Percentiles rank a stretch among this genome's conserved stretches.
These are phyloP conservation scores for Suaeda aralocaspica DNA, from an alignment of 148 eudicot species.

Conservation along the genomic window DNA sequence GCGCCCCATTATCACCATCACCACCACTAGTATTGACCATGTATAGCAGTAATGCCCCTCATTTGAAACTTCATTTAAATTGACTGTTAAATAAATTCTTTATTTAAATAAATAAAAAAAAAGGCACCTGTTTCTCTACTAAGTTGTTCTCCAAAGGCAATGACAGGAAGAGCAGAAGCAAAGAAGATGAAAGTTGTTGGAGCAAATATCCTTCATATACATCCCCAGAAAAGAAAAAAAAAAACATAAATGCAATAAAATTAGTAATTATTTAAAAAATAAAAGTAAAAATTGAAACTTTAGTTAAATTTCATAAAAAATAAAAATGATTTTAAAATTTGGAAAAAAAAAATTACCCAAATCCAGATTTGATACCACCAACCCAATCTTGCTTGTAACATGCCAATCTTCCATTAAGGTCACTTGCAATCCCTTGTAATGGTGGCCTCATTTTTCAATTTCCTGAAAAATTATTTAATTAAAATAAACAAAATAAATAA, in stretches of 20 bases:
- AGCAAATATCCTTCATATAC: slow-evolving; percentile 45
- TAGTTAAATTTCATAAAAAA: not conserved
- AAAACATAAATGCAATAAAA: not conserved
- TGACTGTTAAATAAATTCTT: too few species aligned
- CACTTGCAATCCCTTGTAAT: slow-evolving; percentile 43
- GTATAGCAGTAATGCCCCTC: too few species aligned
- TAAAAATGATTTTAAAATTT: not conserved
- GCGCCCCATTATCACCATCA: too few species aligned
- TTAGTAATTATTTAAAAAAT: not conserved
- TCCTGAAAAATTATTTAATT: slow-evolving; percentile 13
- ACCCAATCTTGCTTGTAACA: slow-evolving; percentile 72
- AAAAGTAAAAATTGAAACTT: not conserved
- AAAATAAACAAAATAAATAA: not conserved
- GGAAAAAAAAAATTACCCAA: slow-evolving; percentile 34
- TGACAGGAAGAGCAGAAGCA: slow-evolving; percentile 70
- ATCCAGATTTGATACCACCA: slow-evolving; percentile 47
- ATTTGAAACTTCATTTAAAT: too few species aligned
- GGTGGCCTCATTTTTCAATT: slow-evolving; percentile 34
- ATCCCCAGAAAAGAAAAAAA: too few species aligned
- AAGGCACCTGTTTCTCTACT: slow-evolving; percentile 54
- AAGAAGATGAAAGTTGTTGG: slow-evolving; percentile 62
- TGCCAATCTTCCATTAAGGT: slow-evolving; percentile 47
- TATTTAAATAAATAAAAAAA: too few species aligned
- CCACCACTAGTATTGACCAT: too few species aligned
- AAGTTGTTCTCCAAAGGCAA: slow-evolving; percentile 64